Evolutionary conservation across 208 protist genomes (phyloP).

Genomic region (Tritrichomonas foetus): DNA sequence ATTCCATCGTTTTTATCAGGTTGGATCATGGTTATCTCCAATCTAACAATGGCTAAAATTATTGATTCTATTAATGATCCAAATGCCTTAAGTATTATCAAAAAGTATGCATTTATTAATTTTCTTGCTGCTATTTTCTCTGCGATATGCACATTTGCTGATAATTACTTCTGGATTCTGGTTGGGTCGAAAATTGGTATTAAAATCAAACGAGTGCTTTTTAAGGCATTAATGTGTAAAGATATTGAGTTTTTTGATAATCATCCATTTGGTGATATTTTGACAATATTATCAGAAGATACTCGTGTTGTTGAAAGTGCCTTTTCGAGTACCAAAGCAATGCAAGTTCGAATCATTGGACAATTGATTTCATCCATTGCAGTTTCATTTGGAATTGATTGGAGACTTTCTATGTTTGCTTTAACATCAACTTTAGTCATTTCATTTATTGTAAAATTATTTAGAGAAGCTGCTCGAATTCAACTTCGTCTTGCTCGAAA

Average conservation of each 20-base stretch:
- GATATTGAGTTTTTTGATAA: background rate
- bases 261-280: background rate
- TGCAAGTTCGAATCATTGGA: background rate
- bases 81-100: background rate
- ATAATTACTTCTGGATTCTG: background rate
- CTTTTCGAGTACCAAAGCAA: background rate
- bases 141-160: background rate
- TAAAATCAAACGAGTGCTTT: background rate
- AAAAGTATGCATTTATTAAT: background rate
- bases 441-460: background rate
- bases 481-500: background rate
- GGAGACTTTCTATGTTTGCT: background rate
- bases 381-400: background rate
- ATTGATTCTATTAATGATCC: background rate
- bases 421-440: background rate
- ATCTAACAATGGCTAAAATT: background rate
- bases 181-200: background rate
- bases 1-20: background rate
- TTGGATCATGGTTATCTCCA: background rate
- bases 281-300: background rate
- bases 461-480: background rate
- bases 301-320: background rate
- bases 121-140: background rate
- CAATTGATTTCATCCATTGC: background rate
- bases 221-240: background rate